phyloP scores from a whole-genome alignment of 2,329 filamentous ascomycete genomes.

The Passalora sequoiae region DNA sequence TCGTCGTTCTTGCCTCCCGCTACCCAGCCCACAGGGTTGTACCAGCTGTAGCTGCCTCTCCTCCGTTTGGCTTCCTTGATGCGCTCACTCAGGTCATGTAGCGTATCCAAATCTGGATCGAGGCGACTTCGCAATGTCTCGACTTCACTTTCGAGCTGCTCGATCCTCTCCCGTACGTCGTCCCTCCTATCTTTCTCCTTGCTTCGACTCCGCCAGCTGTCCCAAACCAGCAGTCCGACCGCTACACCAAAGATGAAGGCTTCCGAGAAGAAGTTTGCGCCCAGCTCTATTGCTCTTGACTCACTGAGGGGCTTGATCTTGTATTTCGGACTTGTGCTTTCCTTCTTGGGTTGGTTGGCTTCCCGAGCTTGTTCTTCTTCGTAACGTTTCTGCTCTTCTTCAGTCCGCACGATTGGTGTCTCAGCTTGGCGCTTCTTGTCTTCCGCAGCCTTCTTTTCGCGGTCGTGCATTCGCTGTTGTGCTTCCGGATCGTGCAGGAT shows the following conservation, averaged over 20 bases:
- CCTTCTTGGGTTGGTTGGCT: slow-evolving; percentile 41
- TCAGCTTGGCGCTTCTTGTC: slow-evolving; percentile 49
- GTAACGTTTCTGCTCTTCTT: slow-evolving; percentile 54
- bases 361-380: slow-evolving; percentile 42
- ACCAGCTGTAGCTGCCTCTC: slow-evolving; percentile 26
- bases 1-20: slow-evolving; percentile 3
- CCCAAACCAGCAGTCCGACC: slow-evolving; percentile 57
- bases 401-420: slow-evolving; percentile 57
- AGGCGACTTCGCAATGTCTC: slow-evolving; percentile 33
- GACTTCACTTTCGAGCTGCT: slow-evolving; percentile 50
- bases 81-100: slow-evolving; percentile 37
- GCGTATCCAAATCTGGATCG: slow-evolving; percentile 30
- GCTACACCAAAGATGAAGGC: slow-evolving; percentile 62
- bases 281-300: slow-evolving; percentile 63
- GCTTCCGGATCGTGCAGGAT: slow-evolving; percentile 58
- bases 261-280: slow-evolving; percentile 65
- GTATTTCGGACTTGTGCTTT: slow-evolving; percentile 35
- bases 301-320: slow-evolving; percentile 61
- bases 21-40: slow-evolving; percentile 27
- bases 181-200: slow-evolving; percentile 58
- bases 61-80: slow-evolving; percentile 25
- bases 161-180: slow-evolving; percentile 55
- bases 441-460: slow-evolving; percentile 53
- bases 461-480: slow-evolving; percentile 48
- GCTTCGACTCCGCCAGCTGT: slow-evolving; percentile 55